These are phyloP conservation scores for Boletus vinaceobasis DNA, from an alignment of 768 basidiomycete genomes.

Conservation along the genomic window DNA sequence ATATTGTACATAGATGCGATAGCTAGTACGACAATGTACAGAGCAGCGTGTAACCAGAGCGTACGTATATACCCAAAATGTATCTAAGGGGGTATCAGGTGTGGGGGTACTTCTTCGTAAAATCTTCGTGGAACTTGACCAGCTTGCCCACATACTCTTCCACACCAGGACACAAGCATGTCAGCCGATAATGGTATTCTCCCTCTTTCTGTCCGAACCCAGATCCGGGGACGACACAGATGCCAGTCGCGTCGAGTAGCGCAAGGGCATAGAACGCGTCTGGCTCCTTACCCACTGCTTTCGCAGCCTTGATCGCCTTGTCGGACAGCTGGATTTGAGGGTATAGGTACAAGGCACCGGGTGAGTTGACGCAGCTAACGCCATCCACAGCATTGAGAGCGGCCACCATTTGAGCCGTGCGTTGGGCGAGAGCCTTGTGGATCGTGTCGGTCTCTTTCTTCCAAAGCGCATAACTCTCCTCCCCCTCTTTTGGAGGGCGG, in stretches of 20 bases:
- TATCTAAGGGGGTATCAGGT: slow-evolving; percentile 9
- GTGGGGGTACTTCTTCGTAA: slow-evolving; percentile 47
- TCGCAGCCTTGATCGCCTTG: slow-evolving; percentile 71
- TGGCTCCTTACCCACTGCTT: slow-evolving; percentile 68
- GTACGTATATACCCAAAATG: not conserved
- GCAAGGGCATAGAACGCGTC: slow-evolving; percentile 87
- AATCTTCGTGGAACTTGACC: slow-evolving; percentile 67
- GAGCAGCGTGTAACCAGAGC: not conserved
- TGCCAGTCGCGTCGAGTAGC: slow-evolving; percentile 84
- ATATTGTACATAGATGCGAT: not conserved
- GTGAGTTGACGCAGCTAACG: slow-evolving; percentile 85
- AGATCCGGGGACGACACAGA: slow-evolving; percentile 90
- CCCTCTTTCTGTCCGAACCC: slow-evolving; percentile 94
- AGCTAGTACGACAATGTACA: slow-evolving; percentile 1
- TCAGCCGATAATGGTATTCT: slow-evolving; percentile 88
- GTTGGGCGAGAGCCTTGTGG: slow-evolving; percentile 67
- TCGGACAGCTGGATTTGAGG: slow-evolving; percentile 75
- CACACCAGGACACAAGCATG: slow-evolving; percentile 91
- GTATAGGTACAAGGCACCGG: slow-evolving; percentile 93
- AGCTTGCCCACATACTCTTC: slow-evolving; percentile 88
- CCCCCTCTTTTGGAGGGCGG: slow-evolving; percentile 77
- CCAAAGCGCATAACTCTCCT: slow-evolving; percentile 76
- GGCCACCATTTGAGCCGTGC: slow-evolving; percentile 69
- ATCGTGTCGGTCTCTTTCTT: slow-evolving; percentile 79
- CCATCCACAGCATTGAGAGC: slow-evolving; percentile 82